A percentile compares a stretch with the other conserved stretches of the same genome.
These are phyloP conservation scores for Beauveria asiatica DNA, from an alignment of 2,329 filamentous ascomycete genomes.

Conservation along the genomic window DNA sequence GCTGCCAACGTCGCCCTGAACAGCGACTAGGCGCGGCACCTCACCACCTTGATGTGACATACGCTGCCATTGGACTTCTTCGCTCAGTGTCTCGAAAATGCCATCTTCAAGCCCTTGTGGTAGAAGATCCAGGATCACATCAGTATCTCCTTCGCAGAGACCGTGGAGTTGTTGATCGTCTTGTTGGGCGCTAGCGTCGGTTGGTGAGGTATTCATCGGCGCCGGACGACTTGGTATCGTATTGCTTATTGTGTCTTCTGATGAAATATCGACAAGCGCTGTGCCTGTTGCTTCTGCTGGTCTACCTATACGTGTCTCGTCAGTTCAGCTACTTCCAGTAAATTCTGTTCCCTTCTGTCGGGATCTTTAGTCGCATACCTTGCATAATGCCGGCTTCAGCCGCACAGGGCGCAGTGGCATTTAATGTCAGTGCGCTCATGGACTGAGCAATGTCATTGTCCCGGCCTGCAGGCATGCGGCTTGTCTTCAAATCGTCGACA, in stretches of 20 bases:
- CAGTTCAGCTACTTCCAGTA: slow-evolving; percentile 12
- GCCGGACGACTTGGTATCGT: background rate
- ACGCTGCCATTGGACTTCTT: slow-evolving; percentile 77
- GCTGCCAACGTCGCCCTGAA: slow-evolving; percentile 63
- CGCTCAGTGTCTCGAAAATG: slow-evolving; percentile 61
- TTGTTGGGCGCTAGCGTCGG: background rate
- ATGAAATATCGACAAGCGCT: background rate
- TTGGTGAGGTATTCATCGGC: background rate
- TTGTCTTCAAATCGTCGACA: background rate
- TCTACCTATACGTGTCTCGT: background rate
- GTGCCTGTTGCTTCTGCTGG: background rate
- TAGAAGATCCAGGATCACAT: slow-evolving; percentile 62
- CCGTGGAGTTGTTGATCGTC: slow-evolving; percentile 18
- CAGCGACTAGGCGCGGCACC: slow-evolving; percentile 83
- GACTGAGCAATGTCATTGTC: slow-evolving; percentile 20
- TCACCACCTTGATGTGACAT: slow-evolving; percentile 91
- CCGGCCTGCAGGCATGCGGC: slow-evolving; percentile 11
- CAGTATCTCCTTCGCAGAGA: slow-evolving; percentile 76
- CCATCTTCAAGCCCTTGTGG: slow-evolving; percentile 43
- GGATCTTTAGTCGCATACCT: slow-evolving; percentile 12
- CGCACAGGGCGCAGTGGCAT: slow-evolving; percentile 15
- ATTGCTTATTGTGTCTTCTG: background rate
- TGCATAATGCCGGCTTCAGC: slow-evolving; percentile 13
- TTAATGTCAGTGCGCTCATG: slow-evolving; percentile 24
- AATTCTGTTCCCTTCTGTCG: slow-evolving; percentile 13